Base-by-base conservation (phyloP, 345 rosid species). In the Salix viminalis region DNA sequence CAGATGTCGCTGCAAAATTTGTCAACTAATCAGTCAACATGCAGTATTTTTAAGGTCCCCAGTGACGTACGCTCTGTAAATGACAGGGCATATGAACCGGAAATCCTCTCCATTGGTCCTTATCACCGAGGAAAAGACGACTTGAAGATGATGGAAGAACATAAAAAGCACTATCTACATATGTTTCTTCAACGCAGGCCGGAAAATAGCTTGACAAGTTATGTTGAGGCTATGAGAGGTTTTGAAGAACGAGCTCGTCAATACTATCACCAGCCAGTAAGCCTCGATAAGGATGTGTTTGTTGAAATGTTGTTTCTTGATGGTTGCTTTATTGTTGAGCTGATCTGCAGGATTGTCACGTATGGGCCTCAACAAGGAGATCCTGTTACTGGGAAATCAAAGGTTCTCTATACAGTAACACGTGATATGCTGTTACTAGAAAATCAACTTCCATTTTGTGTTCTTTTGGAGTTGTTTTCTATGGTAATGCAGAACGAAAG, bases 301-400 rank as follows among this genome's bases (percentile, higher is more conserved):
- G 52, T 79, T 9, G 69, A 80, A 65, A 79, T 84, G 84, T 19
- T 82, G 83, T 71, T 84, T 2, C 78, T 86, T 66, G 87, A 84
- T 65, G 81, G 75, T 1, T 80, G 75, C 69, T 76, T 76, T 39
- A 68, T 82, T 19, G 44, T 71, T 26, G 79, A 79, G 71, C 18
- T 76, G 0, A 32, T 83, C 65, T 60, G 68, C 44, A 67, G 46
- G 36, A 34, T 4, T 4, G 1, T 0, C 0, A 34, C 0, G 36
- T 0, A 0, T 34, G 6, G 6, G 6, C 6, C 0, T 4, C 6
- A 34, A 34, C 36, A 34, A 34, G 36, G 6, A 34, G 36, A 34
- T 34, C 36, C 1, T 34, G 36, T 5, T 34, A 34, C 6, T 34
- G 36, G 8, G n/a, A n/a, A n/a, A n/a, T n/a, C n/a, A n/a, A n/a